Conservation (phyloP, 345 rosid species). For the Aquilaria malaccensis region DNA sequence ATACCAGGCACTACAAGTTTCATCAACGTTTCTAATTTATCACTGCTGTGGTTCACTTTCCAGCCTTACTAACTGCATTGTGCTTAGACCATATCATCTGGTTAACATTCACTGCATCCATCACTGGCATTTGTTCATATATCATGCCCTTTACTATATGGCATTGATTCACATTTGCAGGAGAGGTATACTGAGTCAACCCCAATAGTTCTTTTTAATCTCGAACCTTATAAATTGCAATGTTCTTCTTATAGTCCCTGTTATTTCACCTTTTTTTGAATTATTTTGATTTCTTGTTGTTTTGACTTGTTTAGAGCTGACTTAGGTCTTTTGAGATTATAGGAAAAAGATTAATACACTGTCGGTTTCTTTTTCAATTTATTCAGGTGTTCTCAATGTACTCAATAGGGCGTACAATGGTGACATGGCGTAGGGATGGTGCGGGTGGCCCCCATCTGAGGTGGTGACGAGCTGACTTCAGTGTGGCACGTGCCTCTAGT, state of each 20-base stretch:
- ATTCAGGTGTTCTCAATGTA: slow-evolving; percentile 6
- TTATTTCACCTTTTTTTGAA: background rate
- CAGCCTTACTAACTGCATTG: background rate
- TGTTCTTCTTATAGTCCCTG: slow-evolving; percentile 17
- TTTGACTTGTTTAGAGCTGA: slow-evolving; percentile 64
- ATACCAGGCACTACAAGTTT: background rate
- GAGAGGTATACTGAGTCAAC: slow-evolving; percentile 67
- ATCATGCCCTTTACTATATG: background rate
- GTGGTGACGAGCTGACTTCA: too few relatives aligned
- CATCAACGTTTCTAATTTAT: background rate
- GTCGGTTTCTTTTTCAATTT: slow-evolving; percentile 84
- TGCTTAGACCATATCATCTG: background rate
- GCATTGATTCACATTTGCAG: slow-evolving; percentile 37
- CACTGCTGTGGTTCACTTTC: too few relatives aligned
- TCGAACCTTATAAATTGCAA: slow-evolving; percentile 94
- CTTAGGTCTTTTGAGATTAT: slow-evolving; percentile 83
- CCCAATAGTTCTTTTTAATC: slow-evolving; percentile 81
- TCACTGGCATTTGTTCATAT: background rate
- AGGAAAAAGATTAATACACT: slow-evolving; percentile 81
- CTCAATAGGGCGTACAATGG: too few relatives aligned
- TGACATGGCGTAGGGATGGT: too few relatives aligned
- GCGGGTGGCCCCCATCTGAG: too few relatives aligned
- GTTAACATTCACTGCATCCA: background rate
- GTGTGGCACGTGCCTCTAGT: too few relatives aligned
- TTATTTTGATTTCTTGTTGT: too few relatives aligned